phyloP scores from a whole-genome alignment of 2,329 filamentous ascomycete genomes.

The Fusarium foetens region DNA sequence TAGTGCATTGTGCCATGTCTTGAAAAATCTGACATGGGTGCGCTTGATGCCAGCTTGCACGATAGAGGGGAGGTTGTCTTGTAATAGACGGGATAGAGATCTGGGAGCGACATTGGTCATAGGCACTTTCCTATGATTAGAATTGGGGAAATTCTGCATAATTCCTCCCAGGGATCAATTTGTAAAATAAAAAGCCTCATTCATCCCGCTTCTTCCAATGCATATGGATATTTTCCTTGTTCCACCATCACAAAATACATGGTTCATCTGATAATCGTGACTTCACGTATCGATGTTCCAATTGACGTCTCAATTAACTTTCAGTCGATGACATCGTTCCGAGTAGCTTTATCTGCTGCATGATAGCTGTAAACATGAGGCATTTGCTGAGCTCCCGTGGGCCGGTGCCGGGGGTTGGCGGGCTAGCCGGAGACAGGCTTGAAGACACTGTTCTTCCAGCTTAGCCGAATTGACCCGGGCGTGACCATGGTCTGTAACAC shows the following conservation, averaged over 20 bases:
- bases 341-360: slow-evolving; percentile 8
- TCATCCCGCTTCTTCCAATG: slow-evolving; percentile 51
- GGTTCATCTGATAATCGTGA: slow-evolving; percentile 11
- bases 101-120: slow-evolving; percentile 49
- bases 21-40: slow-evolving; percentile 43
- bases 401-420: slow-evolving; percentile 44
- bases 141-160: slow-evolving; percentile 49
- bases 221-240: slow-evolving; percentile 47
- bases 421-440: slow-evolving; percentile 40
- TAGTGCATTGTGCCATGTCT: slow-evolving; percentile 42
- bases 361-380: slow-evolving; percentile 38
- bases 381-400: slow-evolving; percentile 48
- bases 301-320: slow-evolving; percentile 37
- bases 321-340: slow-evolving; percentile 30
- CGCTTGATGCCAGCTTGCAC: slow-evolving; percentile 47
- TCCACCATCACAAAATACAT: slow-evolving; percentile 10
- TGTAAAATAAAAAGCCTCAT: slow-evolving; percentile 59
- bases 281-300: neutral
- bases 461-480: slow-evolving; percentile 45
- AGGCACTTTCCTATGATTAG: slow-evolving; percentile 49
- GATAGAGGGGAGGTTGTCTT: slow-evolving; percentile 52
- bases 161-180: slow-evolving; percentile 50
- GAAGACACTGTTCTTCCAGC: slow-evolving; percentile 38
- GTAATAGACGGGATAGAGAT: slow-evolving; percentile 56
- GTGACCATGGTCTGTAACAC: slow-evolving; percentile 7